Percentiles rank a stretch among this genome's conserved stretches.
phyloP scores from a whole-genome alignment of 2,329 filamentous ascomycete genomes.

The Ascochyta pisi region DNA sequence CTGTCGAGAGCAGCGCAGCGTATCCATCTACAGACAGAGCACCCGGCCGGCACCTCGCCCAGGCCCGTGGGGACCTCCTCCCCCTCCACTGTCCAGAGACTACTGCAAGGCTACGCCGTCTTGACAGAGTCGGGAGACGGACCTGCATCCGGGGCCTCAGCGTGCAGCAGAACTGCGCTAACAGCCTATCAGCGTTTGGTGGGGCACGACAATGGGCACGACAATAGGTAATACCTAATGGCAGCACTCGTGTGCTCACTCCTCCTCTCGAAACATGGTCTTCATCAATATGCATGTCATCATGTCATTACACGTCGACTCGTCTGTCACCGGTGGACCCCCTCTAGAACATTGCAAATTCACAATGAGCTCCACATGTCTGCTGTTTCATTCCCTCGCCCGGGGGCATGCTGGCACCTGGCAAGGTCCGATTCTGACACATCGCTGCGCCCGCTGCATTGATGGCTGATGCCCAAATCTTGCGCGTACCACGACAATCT shows the following conservation, averaged over 20 bases:
- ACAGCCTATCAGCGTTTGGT: conserved; percentile 5
- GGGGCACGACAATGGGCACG: conserved; percentile 1
- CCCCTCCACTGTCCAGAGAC: neutral
- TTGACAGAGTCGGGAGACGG: conserved; percentile 14
- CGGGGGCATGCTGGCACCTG: conserved; percentile 17
- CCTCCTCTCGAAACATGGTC: neutral
- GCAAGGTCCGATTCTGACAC: conserved; percentile 12
- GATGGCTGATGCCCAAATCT: conserved; percentile 4
- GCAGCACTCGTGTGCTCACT: conserved; percentile 5
- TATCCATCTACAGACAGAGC: no score
- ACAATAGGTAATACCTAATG: neutral
- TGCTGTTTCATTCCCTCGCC: conserved; percentile 15
- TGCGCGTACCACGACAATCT: conserved; percentile 2
- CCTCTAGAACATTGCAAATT: conserved; percentile 15
- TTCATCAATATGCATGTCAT: conserved; percentile 5
- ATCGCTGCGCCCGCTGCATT: conserved; percentile 5
- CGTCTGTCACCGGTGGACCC: conserved; percentile 9
- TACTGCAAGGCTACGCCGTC: conserved; percentile 20
- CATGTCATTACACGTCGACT: conserved; percentile 8
- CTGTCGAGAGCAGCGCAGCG: conserved; percentile 2
- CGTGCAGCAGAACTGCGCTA: conserved; percentile 8
- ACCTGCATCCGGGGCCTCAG: conserved; percentile 17
- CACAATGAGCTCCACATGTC: conserved; percentile 10
- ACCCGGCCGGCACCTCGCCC: conserved; percentile 1
- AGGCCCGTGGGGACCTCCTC: conserved; percentile 12